These are phyloP conservation scores for Globisporangium carolinianum DNA, from an alignment of 352 stramenopile genomes.

Conservation along the genomic window DNA sequence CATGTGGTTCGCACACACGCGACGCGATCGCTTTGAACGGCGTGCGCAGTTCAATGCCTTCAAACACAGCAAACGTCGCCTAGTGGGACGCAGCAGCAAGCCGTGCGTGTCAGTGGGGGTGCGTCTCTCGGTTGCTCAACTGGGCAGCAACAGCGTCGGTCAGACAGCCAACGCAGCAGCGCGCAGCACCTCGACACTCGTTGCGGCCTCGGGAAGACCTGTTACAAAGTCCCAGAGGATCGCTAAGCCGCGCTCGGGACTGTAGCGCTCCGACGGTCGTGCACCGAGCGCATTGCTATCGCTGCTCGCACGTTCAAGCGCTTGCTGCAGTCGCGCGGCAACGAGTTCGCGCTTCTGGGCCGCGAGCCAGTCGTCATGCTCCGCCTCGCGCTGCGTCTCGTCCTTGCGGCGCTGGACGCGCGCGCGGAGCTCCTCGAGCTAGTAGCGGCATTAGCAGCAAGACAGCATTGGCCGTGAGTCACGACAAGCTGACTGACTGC, in stretches of 20 bases:
- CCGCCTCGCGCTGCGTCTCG: conserved; percentile 36
- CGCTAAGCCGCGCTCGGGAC: conserved; percentile 25
- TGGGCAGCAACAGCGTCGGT: no score
- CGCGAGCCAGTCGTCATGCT: conserved; percentile 41
- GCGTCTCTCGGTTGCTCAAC: neutral
- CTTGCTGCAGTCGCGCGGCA: conserved; percentile 29
- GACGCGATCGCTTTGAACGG: conserved; percentile 32
- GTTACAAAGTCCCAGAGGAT: conserved; percentile 43
- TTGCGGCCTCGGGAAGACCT: conserved; percentile 16
- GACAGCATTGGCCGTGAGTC: no score
- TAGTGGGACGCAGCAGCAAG: no score
- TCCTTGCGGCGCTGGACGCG: conserved; percentile 27
- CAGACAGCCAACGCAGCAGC: neutral
- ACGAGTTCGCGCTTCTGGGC: conserved; percentile 50
- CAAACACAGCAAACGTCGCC: conserved; percentile 46
- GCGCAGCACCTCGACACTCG: conserved; percentile 26
- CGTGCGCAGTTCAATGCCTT: conserved; percentile 24
- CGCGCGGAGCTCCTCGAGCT: conserved; percentile 49
- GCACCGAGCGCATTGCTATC: neutral
- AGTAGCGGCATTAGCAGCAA: neutral
- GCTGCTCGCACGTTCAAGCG: conserved; percentile 15
- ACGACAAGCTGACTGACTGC: neutral
- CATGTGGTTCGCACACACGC: conserved; percentile 22
- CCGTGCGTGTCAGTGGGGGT: conserved; percentile 4
- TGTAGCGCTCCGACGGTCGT: conserved; percentile 12